Evolutionary conservation across 768 basidiomycete genomes (phyloP), one percentile per base, ranked within the genome.

Genomic region (Leccinellum luteum): DNA sequence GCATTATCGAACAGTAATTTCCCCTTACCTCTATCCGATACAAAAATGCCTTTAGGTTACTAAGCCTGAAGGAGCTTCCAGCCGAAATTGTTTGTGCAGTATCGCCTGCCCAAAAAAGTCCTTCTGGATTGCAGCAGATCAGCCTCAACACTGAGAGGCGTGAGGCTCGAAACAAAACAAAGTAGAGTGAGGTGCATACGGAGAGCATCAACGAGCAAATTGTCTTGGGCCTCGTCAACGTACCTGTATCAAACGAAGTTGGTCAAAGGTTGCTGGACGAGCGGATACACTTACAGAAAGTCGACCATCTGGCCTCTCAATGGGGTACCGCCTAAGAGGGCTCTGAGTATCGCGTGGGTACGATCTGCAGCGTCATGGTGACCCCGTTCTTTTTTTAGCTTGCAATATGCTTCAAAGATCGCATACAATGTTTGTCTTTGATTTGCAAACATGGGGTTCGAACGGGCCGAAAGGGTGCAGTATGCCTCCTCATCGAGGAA

Each of bases 21-120:
- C 17, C 35, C 28, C 71, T 44, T 53, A 86, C 89, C 73, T 90
- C 87, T 1, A 84, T 66, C 41, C 85, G 77, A 55, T 79, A 83
- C 30, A 88, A 61, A 60, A 87, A 88, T 0, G 89, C 81, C 65
- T 85, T 89, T 49, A 91, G 66, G 44, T 89, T 86, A 53, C 85
- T 74, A 64, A 91, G 90, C 10, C 84, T 74, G 63, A 91, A 91
- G 0, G 87, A 79, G 60, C 85, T 87, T 3, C 89, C 89, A 1
- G 81, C 79, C 0, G 86, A 84, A 35, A 91, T 90, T 0, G 89
- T 87, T 62, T 91, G 89, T 0, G 89, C 89, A 0, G 89, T 90
- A 64, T 91, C 90, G 0, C 90, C 89, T 3, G 87, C 89, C 86
- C 87, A 90, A 59, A 90, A 86, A 21, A 89, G 69, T 0, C 89